These are phyloP conservation scores for Capsella rubella DNA, from an alignment of 441 rosid species.

Conservation along the genomic window DNA sequence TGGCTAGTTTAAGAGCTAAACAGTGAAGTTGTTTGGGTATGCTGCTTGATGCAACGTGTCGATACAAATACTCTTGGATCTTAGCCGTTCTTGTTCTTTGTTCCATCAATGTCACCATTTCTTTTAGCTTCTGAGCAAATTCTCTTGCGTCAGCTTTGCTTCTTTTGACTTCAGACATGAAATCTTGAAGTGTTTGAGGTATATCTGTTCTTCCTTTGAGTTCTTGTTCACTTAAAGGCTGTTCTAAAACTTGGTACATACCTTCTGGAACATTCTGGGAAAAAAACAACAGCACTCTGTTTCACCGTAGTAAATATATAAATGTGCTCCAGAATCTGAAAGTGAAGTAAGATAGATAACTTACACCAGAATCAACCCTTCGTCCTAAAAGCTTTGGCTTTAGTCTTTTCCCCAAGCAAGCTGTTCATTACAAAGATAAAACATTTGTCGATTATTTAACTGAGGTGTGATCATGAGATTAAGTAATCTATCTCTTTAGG, in stretches of 20 bases:
- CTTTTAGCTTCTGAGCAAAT: constrained; percentile 87
- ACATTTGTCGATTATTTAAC: background rate
- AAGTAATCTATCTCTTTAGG: background rate
- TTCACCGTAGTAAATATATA: background rate
- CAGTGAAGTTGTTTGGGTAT: constrained; percentile 97
- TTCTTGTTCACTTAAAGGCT: constrained; percentile 71
- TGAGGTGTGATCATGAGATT: background rate
- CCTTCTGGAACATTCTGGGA: constrained; percentile 81
- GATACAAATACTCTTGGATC: constrained; percentile 88
- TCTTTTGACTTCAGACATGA: constrained; percentile 70
- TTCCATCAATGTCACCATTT: constrained; percentile 87
- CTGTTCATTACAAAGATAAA: constrained; percentile 45
- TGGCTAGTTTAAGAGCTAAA: constrained; percentile 79
- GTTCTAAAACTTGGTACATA: constrained; percentile 73
- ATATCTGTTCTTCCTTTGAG: constrained; percentile 74
- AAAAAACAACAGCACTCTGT: constrained; percentile 5
- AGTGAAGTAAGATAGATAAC: constrained; percentile 28
- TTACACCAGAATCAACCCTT: constrained; percentile 68
- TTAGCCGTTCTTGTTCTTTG: constrained; percentile 95
- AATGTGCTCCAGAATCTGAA: background rate
- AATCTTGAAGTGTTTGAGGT: constrained; percentile 88
- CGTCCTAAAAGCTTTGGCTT: constrained; percentile 80
- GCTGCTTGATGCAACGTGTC: constrained; percentile 98
- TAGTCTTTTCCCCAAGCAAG: constrained; percentile 85
- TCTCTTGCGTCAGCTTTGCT: constrained; percentile 67